Evolutionary conservation across 805 yeast species (phyloP), one percentile per base, ranked within the genome.

Genomic region (Blastobotrys robertii): DNA sequence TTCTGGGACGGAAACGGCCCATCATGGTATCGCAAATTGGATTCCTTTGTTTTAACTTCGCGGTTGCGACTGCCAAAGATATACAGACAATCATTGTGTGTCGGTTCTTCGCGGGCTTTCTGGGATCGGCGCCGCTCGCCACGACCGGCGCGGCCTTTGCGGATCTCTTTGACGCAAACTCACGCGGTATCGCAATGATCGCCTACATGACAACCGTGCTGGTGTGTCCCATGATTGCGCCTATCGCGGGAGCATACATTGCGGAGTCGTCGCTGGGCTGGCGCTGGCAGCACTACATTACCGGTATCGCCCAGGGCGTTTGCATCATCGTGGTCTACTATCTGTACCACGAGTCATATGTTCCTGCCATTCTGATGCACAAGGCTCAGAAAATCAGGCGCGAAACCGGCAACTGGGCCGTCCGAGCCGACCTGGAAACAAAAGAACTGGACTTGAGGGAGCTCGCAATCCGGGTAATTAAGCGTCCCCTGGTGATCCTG

Each of bases 141-240:
- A 84, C 81, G 35, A 84, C 77, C 8, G 90, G 92, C 29, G 94
- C 92, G 38, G 72, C 79, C 0, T 78, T 83, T 67, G 80, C 88
- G 8, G 94, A 85, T 61, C 69, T 83, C 71, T 84, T 77, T 52
- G 74, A 72, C 47, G 76, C 76, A 43, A 59, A 55, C 32, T 57
- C 69, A 33, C 77, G 92, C 66, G 92, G 94, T 54, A 74, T 72
- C 34, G 87, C 87, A 32, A 69, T 82, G 48, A 67, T 79, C 3
- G 51, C 79, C n/a, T 81, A 82, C 53, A 72, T 84, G 2, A 66
- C 79, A 69, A 73, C 79, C 38, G 79, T 82, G 29, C 79, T 82
- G 51, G 68, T 71, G 25, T 84, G 86, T 44, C 92, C 94, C 11
- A 66, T 79, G 61, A 41, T 80, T 34, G 85, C 85, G 1, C 92